phyloP scores from a whole-genome alignment of 2,329 filamentous ascomycete genomes.

The Aspergillus sp. region DNA sequence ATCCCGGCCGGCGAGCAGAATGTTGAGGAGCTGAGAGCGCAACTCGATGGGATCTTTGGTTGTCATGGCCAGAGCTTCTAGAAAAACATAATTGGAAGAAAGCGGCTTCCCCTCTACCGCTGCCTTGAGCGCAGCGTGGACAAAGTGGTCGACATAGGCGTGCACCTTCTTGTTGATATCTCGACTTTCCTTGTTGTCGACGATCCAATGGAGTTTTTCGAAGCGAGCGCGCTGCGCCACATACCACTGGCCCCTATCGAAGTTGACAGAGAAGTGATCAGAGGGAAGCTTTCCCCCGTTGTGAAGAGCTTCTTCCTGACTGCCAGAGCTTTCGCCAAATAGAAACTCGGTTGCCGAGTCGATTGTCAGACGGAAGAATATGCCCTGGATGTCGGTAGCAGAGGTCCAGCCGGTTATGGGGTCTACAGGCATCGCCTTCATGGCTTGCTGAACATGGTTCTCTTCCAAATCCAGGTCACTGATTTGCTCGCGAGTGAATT shows the following conservation, averaged over 20 bases:
- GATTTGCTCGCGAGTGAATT: constrained; percentile 82
- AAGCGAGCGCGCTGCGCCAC: constrained; percentile 25
- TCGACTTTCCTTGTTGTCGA: constrained; percentile 21
- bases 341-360: constrained; percentile 87
- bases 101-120: constrained; percentile 20
- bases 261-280: constrained; percentile 40
- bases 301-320: constrained; percentile 40
- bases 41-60: constrained; percentile 50
- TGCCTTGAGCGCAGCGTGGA: constrained; percentile 25
- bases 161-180: constrained; percentile 14
- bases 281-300: constrained; percentile 33
- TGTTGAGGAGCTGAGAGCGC: constrained; percentile 51
- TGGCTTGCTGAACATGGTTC: constrained; percentile 71
- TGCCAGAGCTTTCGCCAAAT: constrained; percentile 71
- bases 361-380: constrained; percentile 83
- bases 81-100: constrained; percentile 46
- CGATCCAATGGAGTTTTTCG: constrained; percentile 23
- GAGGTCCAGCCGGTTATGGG: constrained; percentile 47
- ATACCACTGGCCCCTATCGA: constrained; percentile 36
- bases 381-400: constrained; percentile 68
- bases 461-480: constrained; percentile 82
- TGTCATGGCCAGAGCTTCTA: constrained; percentile 48
- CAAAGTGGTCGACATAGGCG: constrained; percentile 24
- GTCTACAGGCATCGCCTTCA: constrained; percentile 63
- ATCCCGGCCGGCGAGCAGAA: constrained; percentile 55